These are phyloP conservation scores for Blumeria graminis DNA, from an alignment of 2,329 filamentous ascomycete species.

Conservation along the genomic window DNA sequence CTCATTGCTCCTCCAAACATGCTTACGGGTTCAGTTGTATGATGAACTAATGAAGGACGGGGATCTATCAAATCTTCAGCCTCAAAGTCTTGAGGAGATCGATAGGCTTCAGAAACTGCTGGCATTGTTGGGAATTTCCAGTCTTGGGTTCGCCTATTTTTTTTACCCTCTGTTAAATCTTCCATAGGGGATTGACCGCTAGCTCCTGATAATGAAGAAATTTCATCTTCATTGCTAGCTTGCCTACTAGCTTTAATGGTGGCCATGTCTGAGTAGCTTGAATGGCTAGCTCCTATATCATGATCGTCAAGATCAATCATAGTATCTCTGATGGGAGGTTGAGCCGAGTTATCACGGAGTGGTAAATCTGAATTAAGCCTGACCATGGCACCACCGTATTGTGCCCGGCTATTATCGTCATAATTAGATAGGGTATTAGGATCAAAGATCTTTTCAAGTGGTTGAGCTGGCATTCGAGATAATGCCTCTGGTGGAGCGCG, in stretches of 20 bases:
- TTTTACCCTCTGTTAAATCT: slow-evolving; percentile 30
- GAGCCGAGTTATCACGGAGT: slow-evolving; percentile 28
- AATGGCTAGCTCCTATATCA: slow-evolving; percentile 28
- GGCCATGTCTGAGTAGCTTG: slow-evolving; percentile 34
- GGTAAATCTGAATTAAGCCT: slow-evolving; percentile 28
- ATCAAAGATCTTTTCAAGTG: slow-evolving; percentile 40
- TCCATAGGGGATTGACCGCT: slow-evolving; percentile 28
- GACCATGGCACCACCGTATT: slow-evolving; percentile 25
- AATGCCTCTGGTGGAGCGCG: slow-evolving; percentile 33
- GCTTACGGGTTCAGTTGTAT: slow-evolving; percentile 26
- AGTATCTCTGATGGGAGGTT: slow-evolving; percentile 30
- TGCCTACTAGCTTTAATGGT: slow-evolving; percentile 22
- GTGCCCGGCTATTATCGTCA: slow-evolving; percentile 34
- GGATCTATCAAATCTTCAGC: slow-evolving; percentile 9
- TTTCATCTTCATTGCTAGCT: slow-evolving; percentile 8
- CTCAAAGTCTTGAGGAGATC: slow-evolving; percentile 21
- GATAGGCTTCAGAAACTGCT: slow-evolving; percentile 27
- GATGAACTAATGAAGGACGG: slow-evolving; percentile 24
- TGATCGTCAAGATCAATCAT: slow-evolving; percentile 41
- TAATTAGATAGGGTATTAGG: slow-evolving; percentile 40
- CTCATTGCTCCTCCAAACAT: slow-evolving; percentile 6
- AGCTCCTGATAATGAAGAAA: slow-evolving; percentile 13
- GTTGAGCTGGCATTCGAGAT: slow-evolving; percentile 27
- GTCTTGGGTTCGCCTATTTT: slow-evolving; percentile 26
- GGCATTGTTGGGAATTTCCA: slow-evolving; percentile 34